A percentile compares a stretch with the other conserved stretches of the same genome.
Conservation (phyloP, 495 filamentous ascomycete species). For the Aspergillus cavernicola region DNA sequence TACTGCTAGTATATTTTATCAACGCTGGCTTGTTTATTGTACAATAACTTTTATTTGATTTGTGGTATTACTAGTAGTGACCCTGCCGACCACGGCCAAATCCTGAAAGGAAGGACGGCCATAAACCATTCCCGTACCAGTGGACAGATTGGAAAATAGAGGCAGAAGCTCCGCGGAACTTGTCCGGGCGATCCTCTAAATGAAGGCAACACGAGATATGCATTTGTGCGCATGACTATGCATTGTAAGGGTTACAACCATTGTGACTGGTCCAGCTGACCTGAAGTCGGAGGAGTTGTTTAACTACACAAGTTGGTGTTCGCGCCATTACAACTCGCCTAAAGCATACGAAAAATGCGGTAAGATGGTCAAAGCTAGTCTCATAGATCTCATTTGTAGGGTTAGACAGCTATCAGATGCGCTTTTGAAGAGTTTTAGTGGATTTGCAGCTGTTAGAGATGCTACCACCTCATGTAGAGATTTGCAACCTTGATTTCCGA, state of each 20-base stretch:
- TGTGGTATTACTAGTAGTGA: not conserved
- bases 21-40: conserved; percentile 17
- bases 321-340: not conserved
- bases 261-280: conserved; percentile 20
- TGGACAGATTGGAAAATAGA: not conserved
- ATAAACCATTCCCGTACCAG: no score
- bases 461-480: no score
- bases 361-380: not conserved
- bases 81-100: not conserved
- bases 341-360: not conserved
- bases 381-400: not conserved
- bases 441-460: no score
- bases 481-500: no score
- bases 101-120: no score
- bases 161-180: not conserved
- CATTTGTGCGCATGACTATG: conserved; percentile 19
- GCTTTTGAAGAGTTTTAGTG: no score
- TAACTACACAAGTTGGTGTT: not conserved
- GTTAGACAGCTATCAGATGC: not conserved
- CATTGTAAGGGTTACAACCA: not conserved
- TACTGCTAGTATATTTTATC: not conserved
- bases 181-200: not conserved
- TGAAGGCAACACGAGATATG: conserved; percentile 9
- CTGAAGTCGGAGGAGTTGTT: not conserved
- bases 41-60: conserved; percentile 3